Base-by-base conservation (phyloP, 1,284 basidiomycete species). In the Boletus sp. region DNA sequence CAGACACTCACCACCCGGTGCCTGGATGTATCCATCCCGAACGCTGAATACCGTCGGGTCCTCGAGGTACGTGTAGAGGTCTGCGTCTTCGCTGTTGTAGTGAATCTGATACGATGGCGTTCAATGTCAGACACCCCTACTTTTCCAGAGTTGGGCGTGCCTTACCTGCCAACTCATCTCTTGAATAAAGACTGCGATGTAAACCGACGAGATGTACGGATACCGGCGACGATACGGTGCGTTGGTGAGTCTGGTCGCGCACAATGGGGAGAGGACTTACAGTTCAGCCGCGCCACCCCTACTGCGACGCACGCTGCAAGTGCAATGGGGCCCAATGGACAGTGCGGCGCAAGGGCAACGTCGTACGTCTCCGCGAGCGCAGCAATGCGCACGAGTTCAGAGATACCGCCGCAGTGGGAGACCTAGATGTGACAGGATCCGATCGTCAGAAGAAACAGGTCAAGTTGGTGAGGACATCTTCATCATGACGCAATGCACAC, bases 351-450 rank as follows among this genome's bases (percentile, higher is more conserved):
- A 42, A 86, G 68, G 9, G 80, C 83, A 63, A 86, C 81, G 61
- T 87, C 86, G 63, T 86, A 86, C 9, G 78, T 83, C 74, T 91
- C 88, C 2, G 86, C 84, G 72, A 91, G 78, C 36, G 78, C 79
- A 7, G 89, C 87, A 45, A 92, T 88, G 56, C 84, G 81, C 57
- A 82, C 79, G 12, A 88, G 77, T 69, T 92, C 89, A 56, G 84
- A 86, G 66, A 92, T 91, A n/a, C 88, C 88, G 24, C 85, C 85
- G 43, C 83, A 85, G 65, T 88, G 85, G 0, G 83, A 76, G 35
- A 86, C 80, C 83, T 84, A 56, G 6, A 50, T 47, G 2, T 24
- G 5, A 27, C 22, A 11, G 6, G 7, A 16, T 45, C 3, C 50
- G 35, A 51, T 47, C 31, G 39, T 48, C 22, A 27, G 22, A 39